phyloP scores from a whole-genome alignment of 305 asterid species.

The Ruellia speciosa region DNA sequence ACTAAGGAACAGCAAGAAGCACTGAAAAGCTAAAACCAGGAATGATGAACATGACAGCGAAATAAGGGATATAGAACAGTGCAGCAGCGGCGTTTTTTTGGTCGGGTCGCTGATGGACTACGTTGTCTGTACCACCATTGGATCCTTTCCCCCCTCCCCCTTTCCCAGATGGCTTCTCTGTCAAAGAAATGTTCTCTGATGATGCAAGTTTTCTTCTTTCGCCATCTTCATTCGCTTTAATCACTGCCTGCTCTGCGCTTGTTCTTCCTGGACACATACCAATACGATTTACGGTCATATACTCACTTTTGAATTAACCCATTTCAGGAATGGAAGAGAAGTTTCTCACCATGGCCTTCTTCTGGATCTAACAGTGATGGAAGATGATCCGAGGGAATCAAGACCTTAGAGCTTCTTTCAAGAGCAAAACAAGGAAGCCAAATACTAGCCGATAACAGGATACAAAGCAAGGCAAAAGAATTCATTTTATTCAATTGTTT shows the following conservation, averaged over 20 bases:
- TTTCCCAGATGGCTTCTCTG: constrained; percentile 29
- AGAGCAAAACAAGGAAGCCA: constrained; percentile 24
- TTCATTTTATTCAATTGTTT: constrained; percentile 11
- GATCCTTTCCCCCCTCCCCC: constrained; percentile 31
- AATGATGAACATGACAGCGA: constrained; percentile 10
- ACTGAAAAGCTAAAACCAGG: constrained; percentile 24
- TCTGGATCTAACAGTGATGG: not conserved
- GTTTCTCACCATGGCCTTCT: constrained; percentile 21
- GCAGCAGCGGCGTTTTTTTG: constrained; percentile 19
- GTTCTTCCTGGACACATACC: constrained; percentile 14
- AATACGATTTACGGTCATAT: not conserved
- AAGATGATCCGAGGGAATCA: no score
- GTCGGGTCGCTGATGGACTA: constrained; percentile 27
- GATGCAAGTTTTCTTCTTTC: constrained; percentile 19
- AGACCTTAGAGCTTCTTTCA: constrained; percentile 14
- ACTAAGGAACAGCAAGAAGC: constrained; percentile 18
- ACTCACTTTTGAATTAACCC: not conserved
- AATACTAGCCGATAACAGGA: constrained; percentile 18
- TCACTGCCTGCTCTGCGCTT: not conserved
- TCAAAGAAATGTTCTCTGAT: constrained; percentile 1
- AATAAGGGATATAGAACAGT: constrained; percentile 9
- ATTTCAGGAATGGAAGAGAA: not conserved
- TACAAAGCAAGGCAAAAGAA: constrained; percentile 20
- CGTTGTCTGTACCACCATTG: constrained; percentile 37
- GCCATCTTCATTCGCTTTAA: constrained; percentile 11